These are phyloP conservation scores for Kodamaea fungicola DNA, from an alignment of 1,139 yeast species.

Conservation along the genomic window DNA sequence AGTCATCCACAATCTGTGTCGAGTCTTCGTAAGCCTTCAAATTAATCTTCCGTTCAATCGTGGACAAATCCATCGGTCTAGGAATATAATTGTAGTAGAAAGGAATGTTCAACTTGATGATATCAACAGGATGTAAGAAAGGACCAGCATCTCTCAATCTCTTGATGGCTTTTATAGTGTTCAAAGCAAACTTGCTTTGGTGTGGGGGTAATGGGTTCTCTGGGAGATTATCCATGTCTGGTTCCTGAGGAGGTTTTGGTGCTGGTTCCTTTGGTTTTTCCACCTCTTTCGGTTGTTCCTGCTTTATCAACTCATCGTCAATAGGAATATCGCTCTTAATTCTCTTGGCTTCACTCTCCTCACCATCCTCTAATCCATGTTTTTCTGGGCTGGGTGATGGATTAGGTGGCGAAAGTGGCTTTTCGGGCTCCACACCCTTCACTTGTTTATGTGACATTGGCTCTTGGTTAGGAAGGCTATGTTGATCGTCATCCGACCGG, in stretches of 20 bases:
- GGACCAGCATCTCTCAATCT: slow-evolving; percentile 92
- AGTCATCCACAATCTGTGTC: slow-evolving; percentile 69
- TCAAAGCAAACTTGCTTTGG: slow-evolving; percentile 69
- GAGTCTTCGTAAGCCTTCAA: slow-evolving; percentile 70
- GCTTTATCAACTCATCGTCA: slow-evolving; percentile 12
- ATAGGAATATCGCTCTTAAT: slow-evolving; percentile 13
- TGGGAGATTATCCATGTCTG: slow-evolving; percentile 68
- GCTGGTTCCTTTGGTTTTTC: slow-evolving; percentile 46
- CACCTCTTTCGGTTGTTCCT: slow-evolving; percentile 9
- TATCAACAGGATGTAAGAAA: slow-evolving; percentile 86
- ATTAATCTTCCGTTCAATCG: slow-evolving; percentile 77
- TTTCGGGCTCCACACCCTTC: slow-evolving; percentile 22
- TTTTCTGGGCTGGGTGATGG: slow-evolving; percentile 45
- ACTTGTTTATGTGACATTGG: slow-evolving; percentile 7
- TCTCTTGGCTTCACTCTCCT: slow-evolving; percentile 16
- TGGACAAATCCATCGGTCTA: slow-evolving; percentile 90
- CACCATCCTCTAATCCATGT: slow-evolving; percentile 25
- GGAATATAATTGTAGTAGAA: slow-evolving; percentile 79
- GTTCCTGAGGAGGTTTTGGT: slow-evolving; percentile 68
- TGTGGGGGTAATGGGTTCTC: slow-evolving; percentile 77
- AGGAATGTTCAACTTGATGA: slow-evolving; percentile 83
- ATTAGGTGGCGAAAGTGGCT: slow-evolving; percentile 46
- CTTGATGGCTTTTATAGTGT: slow-evolving; percentile 75
- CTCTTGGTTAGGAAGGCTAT: slow-evolving; percentile 10
- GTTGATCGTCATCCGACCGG: slow-evolving; percentile 14